A percentile compares a stretch with the other conserved stretches of the same genome.
phyloP scores from a whole-genome alignment of 768 basidiomycete genomes.

The Boletus fagicola region DNA sequence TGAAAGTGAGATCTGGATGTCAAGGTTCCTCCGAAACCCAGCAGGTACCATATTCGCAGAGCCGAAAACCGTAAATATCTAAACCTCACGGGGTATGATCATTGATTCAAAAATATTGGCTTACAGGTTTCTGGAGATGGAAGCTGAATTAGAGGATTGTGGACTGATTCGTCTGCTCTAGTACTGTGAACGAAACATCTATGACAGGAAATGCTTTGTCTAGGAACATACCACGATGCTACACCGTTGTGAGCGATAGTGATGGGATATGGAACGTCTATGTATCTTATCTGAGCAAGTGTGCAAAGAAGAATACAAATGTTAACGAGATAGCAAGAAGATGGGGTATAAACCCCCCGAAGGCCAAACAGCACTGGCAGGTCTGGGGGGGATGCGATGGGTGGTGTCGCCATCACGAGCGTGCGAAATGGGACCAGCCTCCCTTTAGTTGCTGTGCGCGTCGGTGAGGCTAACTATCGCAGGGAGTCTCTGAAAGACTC shows the following conservation, averaged over 20 bases:
- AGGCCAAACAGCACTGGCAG: neutral
- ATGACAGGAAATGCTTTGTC: conserved; percentile 1
- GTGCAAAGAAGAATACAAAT: conserved; percentile 2
- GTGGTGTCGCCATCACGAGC: neutral
- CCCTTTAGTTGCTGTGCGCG: conserved; percentile 64
- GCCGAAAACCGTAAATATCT: neutral
- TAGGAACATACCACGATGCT: conserved; percentile 9
- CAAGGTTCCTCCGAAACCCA: neutral
- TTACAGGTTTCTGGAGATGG: neutral
- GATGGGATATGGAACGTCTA: conserved; percentile 9
- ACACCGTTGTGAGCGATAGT: conserved; percentile 1
- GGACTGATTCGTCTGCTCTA: neutral
- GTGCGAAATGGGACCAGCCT: conserved; percentile 42
- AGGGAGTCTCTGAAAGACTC: conserved; percentile 14
- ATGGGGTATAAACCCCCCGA: neutral
- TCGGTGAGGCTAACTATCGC: conserved; percentile 4
- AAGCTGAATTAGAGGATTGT: neutral
- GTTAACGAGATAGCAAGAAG: neutral
- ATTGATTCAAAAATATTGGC: neutral
- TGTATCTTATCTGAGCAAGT: conserved; percentile 1
- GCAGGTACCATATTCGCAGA: neutral
- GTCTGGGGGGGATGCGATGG: neutral
- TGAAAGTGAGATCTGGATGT: neutral
- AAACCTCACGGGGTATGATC: neutral
- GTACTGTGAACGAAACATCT: conserved; percentile 1